Conservation (phyloP, 495 filamentous ascomycete genomes). For the Bombardia bombarda region DNA sequence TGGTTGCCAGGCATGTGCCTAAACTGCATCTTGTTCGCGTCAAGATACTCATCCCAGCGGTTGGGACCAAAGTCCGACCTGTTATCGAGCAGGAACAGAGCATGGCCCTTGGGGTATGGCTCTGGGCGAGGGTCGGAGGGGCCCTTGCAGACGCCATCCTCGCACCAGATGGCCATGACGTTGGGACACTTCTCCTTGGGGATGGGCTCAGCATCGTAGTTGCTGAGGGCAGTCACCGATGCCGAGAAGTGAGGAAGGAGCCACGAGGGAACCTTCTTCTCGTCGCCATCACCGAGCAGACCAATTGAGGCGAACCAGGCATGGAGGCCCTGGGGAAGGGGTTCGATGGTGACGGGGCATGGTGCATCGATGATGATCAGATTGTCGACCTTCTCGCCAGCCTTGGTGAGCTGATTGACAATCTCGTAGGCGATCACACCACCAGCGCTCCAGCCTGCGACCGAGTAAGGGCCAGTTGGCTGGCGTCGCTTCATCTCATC, state of each 20-base stretch:
- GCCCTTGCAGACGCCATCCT: slow-evolving; percentile 69
- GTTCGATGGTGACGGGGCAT: slow-evolving; percentile 67
- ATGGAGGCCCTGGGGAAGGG: slow-evolving; percentile 68
- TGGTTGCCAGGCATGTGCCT: slow-evolving; percentile 60
- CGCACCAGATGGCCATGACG: slow-evolving; percentile 68
- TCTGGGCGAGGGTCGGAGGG: slow-evolving; percentile 62
- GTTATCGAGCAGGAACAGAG: slow-evolving; percentile 72
- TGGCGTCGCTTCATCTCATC: slow-evolving; percentile 56
- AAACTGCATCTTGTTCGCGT: slow-evolving; percentile 52
- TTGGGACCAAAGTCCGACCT: slow-evolving; percentile 70
- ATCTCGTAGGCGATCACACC: slow-evolving; percentile 86
- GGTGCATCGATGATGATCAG: slow-evolving; percentile 81
- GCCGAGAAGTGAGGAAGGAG: slow-evolving; percentile 77
- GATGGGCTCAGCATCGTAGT: slow-evolving; percentile 56
- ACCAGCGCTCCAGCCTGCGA: slow-evolving; percentile 79
- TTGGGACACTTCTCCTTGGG: slow-evolving; percentile 48
- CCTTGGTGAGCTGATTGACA: slow-evolving; percentile 58
- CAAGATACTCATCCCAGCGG: slow-evolving; percentile 70
- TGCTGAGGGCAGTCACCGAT: slow-evolving; percentile 65
- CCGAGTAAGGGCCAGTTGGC: slow-evolving; percentile 56
- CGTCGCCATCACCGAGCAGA: slow-evolving; percentile 60
- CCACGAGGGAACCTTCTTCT: slow-evolving; percentile 62
- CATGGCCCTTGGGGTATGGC: slow-evolving; percentile 62
- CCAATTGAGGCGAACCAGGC: slow-evolving; percentile 73
- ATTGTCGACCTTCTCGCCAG: slow-evolving; percentile 61